Base-by-base conservation (phyloP, 2,329 filamentous ascomycete species). In the Colletotrichum gigasporum region DNA sequence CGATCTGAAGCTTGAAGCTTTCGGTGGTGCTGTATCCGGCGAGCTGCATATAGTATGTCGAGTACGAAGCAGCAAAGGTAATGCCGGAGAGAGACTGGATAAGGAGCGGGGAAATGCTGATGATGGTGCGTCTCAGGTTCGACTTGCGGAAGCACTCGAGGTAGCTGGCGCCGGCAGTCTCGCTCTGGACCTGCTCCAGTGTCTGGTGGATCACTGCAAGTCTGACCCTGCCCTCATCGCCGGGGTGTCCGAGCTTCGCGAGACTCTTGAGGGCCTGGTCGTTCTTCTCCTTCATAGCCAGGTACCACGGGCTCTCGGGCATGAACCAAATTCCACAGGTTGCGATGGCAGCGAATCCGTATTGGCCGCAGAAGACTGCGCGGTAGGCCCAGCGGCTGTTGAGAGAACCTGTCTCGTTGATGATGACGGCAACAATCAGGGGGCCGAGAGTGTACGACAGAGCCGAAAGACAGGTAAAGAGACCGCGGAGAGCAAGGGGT, bases 221-320 rank as follows among this genome's bases (percentile, higher is more conserved):
- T 11, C 75, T 68, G 32, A 73, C 71, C 5, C 71, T 57, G 12
- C 73, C 74, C 5, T 74, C 65, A 3, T 71, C 69, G n/a, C 68
- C 70, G 3, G 48, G 56, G 16, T 69, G 65, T 6, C 78, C 74
- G 3, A 80, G 73, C 5, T 72, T 67, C 51, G 71, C 71, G 6
- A 80, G 73, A 4, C 75, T 67, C n/a, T 71, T 71, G 10, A 76
- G 69, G 1, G 78, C 79, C 24, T 76, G 69, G 0, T 76, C 75
- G 42, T 76, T 68, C 22, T 72, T 67, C 8, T 72, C 75, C 34
- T 74, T 72, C 26, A 72, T 73, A 6, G 70, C 69, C 2, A 82
- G 71, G 75, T 76, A 82, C 63, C 79, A 74, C 12, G 81, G 80
- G 1, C 79, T 81, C 69, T 83, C 80, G 2, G 81, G 81, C 58